Evolutionary conservation across 2,329 filamentous ascomycete species (phyloP).

Genomic region (Cladosporium sp.): DNA sequence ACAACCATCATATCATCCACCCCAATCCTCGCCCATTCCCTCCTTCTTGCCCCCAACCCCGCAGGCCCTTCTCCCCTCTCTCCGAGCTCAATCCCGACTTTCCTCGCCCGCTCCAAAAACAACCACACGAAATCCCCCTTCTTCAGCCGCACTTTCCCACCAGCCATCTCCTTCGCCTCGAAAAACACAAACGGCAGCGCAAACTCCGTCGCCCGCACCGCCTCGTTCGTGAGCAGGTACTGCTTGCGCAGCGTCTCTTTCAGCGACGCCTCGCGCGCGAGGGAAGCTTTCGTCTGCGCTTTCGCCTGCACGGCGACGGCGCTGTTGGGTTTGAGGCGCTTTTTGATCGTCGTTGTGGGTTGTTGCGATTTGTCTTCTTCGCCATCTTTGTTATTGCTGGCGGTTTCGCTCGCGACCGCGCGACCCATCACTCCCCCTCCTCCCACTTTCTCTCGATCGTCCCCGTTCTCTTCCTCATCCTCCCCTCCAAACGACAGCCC

Average conservation of each 20-base stretch:
- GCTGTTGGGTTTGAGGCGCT: constrained; percentile 55
- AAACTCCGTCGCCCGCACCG: constrained; percentile 83
- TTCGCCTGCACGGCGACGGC: constrained; percentile 63
- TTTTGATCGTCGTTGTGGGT: constrained; percentile 24
- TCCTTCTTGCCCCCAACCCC: constrained; percentile 49
- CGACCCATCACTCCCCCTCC: background rate
- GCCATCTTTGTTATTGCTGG: background rate
- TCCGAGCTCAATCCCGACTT: constrained; percentile 77
- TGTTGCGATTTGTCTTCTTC: background rate
- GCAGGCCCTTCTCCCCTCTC: constrained; percentile 50
- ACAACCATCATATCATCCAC: constrained; percentile 96
- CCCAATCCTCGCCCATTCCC: constrained; percentile 86
- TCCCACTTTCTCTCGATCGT: background rate
- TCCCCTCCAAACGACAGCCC: constrained; percentile 64
- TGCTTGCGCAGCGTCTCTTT: constrained; percentile 70
- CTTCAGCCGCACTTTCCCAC: constrained; percentile 76
- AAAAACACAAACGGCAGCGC: constrained; percentile 95
- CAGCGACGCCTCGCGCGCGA: constrained; percentile 73
- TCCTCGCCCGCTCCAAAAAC: constrained; percentile 84
- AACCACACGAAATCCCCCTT: constrained; percentile 93
- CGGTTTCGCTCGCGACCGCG: background rate
- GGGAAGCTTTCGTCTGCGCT: constrained; percentile 64
- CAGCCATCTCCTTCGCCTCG: constrained; percentile 83
- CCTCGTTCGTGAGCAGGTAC: constrained; percentile 75
- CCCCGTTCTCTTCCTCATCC: constrained; percentile 56